A percentile compares a stretch with the other conserved stretches of the same genome.
Conservation (phyloP, 2,329 filamentous ascomycete genomes). For the Colletotrichum sp. region DNA sequence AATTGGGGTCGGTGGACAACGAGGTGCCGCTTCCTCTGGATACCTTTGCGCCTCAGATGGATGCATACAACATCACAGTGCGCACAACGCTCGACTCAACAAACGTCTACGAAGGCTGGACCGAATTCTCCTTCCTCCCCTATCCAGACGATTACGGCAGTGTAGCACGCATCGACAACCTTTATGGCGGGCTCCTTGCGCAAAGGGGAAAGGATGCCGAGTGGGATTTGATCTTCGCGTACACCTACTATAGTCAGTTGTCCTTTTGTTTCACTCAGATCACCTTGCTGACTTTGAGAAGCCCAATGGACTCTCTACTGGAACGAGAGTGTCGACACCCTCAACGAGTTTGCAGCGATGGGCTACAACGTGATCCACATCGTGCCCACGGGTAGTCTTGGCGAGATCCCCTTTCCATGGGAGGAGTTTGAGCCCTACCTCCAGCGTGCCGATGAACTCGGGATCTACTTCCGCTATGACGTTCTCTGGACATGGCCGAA, state of each 20-base stretch:
- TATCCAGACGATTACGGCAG: slow-evolving; percentile 45
- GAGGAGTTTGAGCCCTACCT: slow-evolving; percentile 15
- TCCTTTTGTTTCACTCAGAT: slow-evolving; percentile 27
- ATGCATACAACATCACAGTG: slow-evolving; percentile 43
- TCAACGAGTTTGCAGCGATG: slow-evolving; percentile 37
- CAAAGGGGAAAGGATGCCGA: slow-evolving; percentile 31
- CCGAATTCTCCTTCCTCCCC: slow-evolving; percentile 39
- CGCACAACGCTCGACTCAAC: slow-evolving; percentile 24
- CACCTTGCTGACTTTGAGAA: slow-evolving; percentile 25
- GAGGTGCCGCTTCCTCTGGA: slow-evolving; percentile 42
- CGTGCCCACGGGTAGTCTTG: slow-evolving; percentile 12
- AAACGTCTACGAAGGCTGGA: slow-evolving; percentile 31
- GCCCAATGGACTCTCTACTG: slow-evolving; percentile 45
- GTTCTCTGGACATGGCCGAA: slow-evolving; percentile 16
- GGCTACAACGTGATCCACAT: slow-evolving; percentile 48
- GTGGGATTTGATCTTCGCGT: slow-evolving; percentile 36
- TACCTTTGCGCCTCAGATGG: slow-evolving; percentile 36
- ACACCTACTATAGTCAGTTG: slow-evolving; percentile 51
- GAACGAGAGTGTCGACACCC: slow-evolving; percentile 36
- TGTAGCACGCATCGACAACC: slow-evolving; percentile 49
- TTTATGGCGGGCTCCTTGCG: slow-evolving; percentile 42
- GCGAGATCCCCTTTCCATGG: slow-evolving; percentile 15
- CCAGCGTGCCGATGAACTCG: slow-evolving; percentile 39
- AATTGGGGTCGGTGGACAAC: slow-evolving; percentile 37
- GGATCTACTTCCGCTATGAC: slow-evolving; percentile 30